Base-by-base conservation (phyloP, 140 eudicot species). In the Anethum foeniculum region DNA sequence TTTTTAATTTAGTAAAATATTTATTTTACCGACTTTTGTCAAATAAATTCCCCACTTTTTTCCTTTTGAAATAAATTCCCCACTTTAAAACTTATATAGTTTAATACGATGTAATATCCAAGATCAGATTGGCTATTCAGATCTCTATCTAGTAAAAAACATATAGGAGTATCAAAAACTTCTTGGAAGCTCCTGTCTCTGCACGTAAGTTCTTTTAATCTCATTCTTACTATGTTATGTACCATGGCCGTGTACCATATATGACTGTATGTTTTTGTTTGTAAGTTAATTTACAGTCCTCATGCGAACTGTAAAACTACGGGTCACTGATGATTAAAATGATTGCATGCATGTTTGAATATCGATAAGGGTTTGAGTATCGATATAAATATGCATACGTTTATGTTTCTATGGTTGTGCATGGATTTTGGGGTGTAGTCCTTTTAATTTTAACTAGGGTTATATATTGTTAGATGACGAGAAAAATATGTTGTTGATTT, bases 181-280 rank as follows among this genome's bases (percentile, higher is more conserved):
- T 18, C 1, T 5, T 7, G n/a, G 25, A 34, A 69, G 46, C 46
- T 34, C 4, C 46, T 18, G 18, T 34, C n/a, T 69, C 34, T 69
- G 75, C 23, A 69, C 75, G 75, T 69, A 69, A 69, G 75, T 69
- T 69, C 2, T 69, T 36, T 18, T 34, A 16, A 69, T 69, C 75
- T 38, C 75, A 34, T 69, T 69, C n/a, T 15, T 18, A 67, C 23
- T 67, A 14, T 16, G 11, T 34, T 4, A 65, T 65, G 15, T 47
- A 47, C 18, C 11, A 30, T 30, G 23, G 12, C 12, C n/a, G 23
- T 28, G 12, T 67, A 8, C 32, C 11, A 56, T 23, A 56, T 32
- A 28, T 30, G 9, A 67, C 43, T 67, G 21, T 58, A 19, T 7
- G n/a, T 4, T 30, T 65, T 64, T 30, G 36, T 30, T 41, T 28